Evolutionary conservation across 352 stramenopile genomes (phyloP).

Genomic region (Pythium volutum): DNA sequence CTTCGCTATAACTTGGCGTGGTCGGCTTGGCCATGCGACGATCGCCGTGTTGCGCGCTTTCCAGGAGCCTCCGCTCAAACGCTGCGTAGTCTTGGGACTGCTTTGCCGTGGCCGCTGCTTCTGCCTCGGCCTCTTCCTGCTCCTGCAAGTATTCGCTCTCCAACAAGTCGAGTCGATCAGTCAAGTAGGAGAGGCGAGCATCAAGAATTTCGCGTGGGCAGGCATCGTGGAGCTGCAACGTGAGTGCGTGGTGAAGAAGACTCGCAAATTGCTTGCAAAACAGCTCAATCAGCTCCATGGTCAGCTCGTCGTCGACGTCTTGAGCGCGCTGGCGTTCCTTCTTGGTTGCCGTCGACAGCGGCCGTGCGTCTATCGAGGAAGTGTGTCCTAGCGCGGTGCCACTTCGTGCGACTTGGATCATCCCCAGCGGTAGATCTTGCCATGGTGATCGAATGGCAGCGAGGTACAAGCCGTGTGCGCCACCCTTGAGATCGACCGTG

Average conservation of each 20-base stretch:
- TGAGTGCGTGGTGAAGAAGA: constrained; percentile 51
- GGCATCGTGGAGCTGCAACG: constrained; percentile 45
- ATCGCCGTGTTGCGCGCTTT: constrained; percentile 26
- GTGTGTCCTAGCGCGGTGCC: not conserved
- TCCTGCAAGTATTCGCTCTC: constrained; percentile 33
- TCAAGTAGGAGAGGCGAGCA: constrained; percentile 41
- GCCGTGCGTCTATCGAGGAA: not conserved
- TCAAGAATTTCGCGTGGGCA: constrained; percentile 52
- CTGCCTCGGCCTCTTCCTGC: constrained; percentile 28
- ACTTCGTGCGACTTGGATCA: constrained; percentile 61
- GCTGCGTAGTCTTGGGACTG: constrained; percentile 8
- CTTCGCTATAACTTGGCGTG: constrained; percentile 5
- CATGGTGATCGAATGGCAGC: constrained; percentile 53
- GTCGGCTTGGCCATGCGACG: not conserved
- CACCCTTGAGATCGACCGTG: constrained; percentile 59
- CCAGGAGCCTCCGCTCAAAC: constrained; percentile 36
- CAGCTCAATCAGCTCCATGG: constrained; percentile 48
- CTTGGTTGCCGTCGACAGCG: constrained; percentile 18
- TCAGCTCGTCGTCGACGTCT: constrained; percentile 45
- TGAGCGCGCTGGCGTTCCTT: constrained; percentile 44
- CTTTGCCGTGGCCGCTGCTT: constrained; percentile 24
- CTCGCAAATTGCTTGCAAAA: constrained; percentile 58
- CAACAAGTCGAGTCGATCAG: constrained; percentile 38
- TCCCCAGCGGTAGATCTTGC: constrained; percentile 42
- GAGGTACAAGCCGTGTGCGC: constrained; percentile 56